Percentiles rank a stretch among this genome's conserved stretches.
These are phyloP conservation scores for Fusarium xylarioides DNA, from an alignment of 2,329 filamentous ascomycete genomes.

Conservation along the genomic window DNA sequence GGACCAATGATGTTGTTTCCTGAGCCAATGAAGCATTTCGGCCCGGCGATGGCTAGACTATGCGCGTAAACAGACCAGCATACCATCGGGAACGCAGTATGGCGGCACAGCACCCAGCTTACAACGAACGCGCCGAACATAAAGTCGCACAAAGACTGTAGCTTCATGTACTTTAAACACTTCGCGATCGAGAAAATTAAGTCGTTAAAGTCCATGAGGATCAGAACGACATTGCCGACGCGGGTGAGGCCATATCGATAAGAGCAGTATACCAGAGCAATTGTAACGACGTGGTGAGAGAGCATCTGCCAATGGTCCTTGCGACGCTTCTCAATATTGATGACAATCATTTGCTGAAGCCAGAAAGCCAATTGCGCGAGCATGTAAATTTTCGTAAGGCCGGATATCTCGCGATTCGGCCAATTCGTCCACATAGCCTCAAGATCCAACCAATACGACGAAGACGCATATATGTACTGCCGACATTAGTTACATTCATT, in stretches of 20 bases:
- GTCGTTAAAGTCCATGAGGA: conserved; percentile 93
- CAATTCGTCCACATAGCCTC: conserved; percentile 83
- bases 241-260: conserved; percentile 89
- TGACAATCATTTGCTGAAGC: conserved; percentile 91
- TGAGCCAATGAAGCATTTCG: conserved; percentile 74
- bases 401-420: conserved; percentile 78
- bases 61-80: conserved; percentile 73
- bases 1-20: conserved; percentile 64
- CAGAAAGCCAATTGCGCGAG: conserved; percentile 91
- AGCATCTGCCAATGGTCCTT: conserved; percentile 98
- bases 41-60: conserved; percentile 44
- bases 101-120: conserved; percentile 83
- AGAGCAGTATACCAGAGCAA: conserved; percentile 77
- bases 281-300: conserved; percentile 91
- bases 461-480: conserved; percentile 82
- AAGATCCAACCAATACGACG: conserved; percentile 80
- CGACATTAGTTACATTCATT: background rate
- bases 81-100: conserved; percentile 80
- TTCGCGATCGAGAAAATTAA: conserved; percentile 75
- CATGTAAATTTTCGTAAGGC: conserved; percentile 86
- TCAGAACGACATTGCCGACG: conserved; percentile 87
- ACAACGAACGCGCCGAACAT: conserved; percentile 89
- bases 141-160: conserved; percentile 77
- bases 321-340: conserved; percentile 91
- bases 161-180: conserved; percentile 88